These are phyloP conservation scores for Aspergillus texensis DNA, from an alignment of 2,329 filamentous ascomycete genomes.

Conservation along the genomic window DNA sequence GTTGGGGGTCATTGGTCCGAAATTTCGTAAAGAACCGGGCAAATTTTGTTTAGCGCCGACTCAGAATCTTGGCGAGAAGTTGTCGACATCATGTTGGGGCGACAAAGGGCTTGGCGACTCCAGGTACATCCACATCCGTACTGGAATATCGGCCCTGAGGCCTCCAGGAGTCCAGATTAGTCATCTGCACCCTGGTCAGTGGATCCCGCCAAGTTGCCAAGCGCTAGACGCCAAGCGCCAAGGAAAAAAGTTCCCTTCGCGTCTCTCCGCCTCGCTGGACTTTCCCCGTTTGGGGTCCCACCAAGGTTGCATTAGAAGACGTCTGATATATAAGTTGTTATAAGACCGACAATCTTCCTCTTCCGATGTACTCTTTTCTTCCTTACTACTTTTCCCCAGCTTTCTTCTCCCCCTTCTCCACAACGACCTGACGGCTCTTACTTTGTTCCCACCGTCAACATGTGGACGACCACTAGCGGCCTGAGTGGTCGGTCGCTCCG, in stretches of 20 bases:
- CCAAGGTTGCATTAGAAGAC: not conserved
- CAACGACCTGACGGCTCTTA: not conserved
- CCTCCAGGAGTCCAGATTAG: not conserved
- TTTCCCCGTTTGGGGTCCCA: not conserved
- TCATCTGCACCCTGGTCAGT: not conserved
- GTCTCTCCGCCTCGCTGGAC: not conserved
- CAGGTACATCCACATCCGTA: too few relatives aligned
- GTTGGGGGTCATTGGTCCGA: not conserved
- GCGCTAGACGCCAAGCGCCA: not conserved
- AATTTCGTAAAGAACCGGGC: not conserved
- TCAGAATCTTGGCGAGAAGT: not conserved
- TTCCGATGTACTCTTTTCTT: not conserved
- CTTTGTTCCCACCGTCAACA: slow-evolving; percentile 13
- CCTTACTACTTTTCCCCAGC: not conserved
- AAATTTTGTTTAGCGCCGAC: not conserved
- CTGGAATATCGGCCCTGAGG: not conserved
- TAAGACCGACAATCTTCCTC: not conserved
- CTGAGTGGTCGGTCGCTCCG: slow-evolving; percentile 29
- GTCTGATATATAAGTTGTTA: not conserved
- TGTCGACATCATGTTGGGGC: not conserved
- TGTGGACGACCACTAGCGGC: slow-evolving; percentile 36
- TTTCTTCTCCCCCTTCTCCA: not conserved
- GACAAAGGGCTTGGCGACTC: not conserved
- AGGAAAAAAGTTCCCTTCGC: not conserved
- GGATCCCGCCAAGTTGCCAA: not conserved